Evolutionary conservation across 192 early-diverging fungal genomes (phyloP).

Genomic region (Phycomyces nitens): DNA sequence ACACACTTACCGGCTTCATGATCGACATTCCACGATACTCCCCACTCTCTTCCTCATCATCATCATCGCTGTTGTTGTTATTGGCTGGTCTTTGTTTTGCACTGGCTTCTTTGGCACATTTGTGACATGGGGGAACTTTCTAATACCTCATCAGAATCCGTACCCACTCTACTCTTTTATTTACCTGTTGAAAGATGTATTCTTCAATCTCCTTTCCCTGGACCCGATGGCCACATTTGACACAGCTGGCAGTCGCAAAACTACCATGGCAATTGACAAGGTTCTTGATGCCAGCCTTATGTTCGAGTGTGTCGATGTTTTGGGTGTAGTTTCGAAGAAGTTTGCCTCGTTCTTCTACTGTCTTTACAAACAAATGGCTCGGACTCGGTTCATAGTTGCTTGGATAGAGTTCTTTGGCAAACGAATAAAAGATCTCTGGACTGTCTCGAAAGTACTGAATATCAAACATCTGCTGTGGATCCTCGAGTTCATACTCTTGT

Average conservation of each 20-base stretch:
- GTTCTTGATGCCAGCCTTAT: slow-evolving; percentile 73
- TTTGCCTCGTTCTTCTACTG: slow-evolving; percentile 81
- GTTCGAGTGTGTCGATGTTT: slow-evolving; percentile 96
- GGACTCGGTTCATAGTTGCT: slow-evolving; percentile 84
- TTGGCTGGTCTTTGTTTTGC: slow-evolving; percentile 10
- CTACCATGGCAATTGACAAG: slow-evolving; percentile 90
- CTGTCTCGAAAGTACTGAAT: slow-evolving; percentile 82
- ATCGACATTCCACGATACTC: slow-evolving; percentile 40
- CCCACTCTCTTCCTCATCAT: slow-evolving; percentile 52
- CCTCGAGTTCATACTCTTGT: slow-evolving; percentile 86
- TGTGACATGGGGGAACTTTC: slow-evolving; percentile 72
- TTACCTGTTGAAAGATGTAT: slow-evolving; percentile 66
- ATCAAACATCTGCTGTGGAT: slow-evolving; percentile 96
- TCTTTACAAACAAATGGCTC: slow-evolving; percentile 84
- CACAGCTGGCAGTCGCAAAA: slow-evolving; percentile 92
- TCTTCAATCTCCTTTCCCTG: slow-evolving; percentile 76
- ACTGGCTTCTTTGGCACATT: slow-evolving; percentile 45
- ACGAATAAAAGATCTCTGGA: slow-evolving; percentile 94
- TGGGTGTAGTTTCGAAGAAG: slow-evolving; percentile 95
- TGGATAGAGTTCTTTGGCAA: slow-evolving; percentile 89
- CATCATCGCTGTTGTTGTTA: slow-evolving; percentile 44
- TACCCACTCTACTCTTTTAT: neutral
- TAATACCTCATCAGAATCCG: slow-evolving; percentile 8
- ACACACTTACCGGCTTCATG: slow-evolving; percentile 72
- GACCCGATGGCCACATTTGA: slow-evolving; percentile 75